Evolutionary conservation across 225 moss, liverwort and hornwort species (phyloP), one percentile per base, ranked within the genome.

Genomic region (Physcomitrium patens): DNA sequence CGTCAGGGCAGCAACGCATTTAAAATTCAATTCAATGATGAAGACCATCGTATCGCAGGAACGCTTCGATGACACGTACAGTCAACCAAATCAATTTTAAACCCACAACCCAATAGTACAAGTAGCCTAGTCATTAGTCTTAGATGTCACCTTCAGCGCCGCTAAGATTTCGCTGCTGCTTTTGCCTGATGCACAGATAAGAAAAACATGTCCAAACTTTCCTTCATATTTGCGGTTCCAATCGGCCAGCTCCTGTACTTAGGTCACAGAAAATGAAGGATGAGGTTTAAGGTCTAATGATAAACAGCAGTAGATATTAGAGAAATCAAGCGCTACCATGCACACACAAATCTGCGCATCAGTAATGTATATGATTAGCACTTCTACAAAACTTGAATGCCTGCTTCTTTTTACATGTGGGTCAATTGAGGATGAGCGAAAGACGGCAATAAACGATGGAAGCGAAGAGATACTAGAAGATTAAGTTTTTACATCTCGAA

Each of bases 101-200:
- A 1, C 31, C 31, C 31, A 37, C 31, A 7, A 37, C 31, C 31
- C 31, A 37, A 37, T 37, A 37, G 31, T 2, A 37, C 5, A 37
- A 37, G 31, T 37, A 37, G 7, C 31, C 57, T 43, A 77, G 22
- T 54, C 15, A 73, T 24, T 41, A 41, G 18, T 45, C 60, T 42
- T 26, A 19, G 57, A 52, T 53, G 52, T 60, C 77, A 91, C 94
- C 93, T 94, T 99, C 10, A 99, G 64, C 28, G 87, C 79, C 47
- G 82, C 81, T 80, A 94, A 76, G 22, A 99, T 93, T 58, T 99
- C 94, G 67, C 80, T 70, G 75, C 92, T 88, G 78, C 87, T 86
- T 78, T 99, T 94, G 52, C 94, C 97, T 22, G 90, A 82, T 56
- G 97, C 97, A 78, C 90, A 99, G 24, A 99, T 93, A 18, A 99